phyloP scores from a whole-genome alignment of 805 yeast genomes.

The Limtongia smithiae region DNA sequence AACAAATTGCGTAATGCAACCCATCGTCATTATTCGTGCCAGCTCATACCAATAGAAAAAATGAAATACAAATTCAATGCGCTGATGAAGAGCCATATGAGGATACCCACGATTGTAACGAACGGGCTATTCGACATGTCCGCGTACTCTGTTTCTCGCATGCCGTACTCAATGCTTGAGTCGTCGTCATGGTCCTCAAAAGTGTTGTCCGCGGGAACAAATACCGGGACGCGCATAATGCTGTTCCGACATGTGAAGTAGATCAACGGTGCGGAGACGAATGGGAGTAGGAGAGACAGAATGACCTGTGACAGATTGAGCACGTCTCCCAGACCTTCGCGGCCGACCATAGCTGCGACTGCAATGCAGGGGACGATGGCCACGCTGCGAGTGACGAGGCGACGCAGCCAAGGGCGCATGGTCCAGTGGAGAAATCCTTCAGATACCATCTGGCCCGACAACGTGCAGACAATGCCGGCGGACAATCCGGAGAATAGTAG shows the following conservation, averaged over 20 bases:
- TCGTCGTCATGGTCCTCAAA: conserved; percentile 14
- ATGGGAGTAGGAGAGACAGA: conserved; percentile 75
- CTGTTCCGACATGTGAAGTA: conserved; percentile 70
- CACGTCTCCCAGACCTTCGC: conserved; percentile 65
- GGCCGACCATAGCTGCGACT: conserved; percentile 68
- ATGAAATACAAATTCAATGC: conserved; percentile 63
- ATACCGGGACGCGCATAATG: conserved; percentile 50
- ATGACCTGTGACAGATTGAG: conserved; percentile 85
- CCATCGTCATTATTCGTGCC: no score
- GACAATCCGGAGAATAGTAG: conserved; percentile 80
- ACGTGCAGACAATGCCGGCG: conserved; percentile 89
- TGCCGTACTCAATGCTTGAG: conserved; percentile 8
- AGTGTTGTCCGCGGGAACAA: background rate
- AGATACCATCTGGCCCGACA: conserved; percentile 83
- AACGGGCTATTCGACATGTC: conserved; percentile 54
- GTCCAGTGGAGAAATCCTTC: conserved; percentile 89
- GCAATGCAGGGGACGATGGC: conserved; percentile 78
- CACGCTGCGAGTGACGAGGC: conserved; percentile 71
- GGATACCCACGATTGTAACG: conserved; percentile 49
- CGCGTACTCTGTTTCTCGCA: conserved; percentile 16
- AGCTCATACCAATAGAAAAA: conserved; percentile 46
- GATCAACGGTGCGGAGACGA: conserved; percentile 78
- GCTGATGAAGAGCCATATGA: conserved; percentile 69
- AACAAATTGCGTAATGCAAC: no score
- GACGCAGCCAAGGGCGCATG: conserved; percentile 71